Conservation (phyloP, 2,329 filamentous ascomycete genomes). For the Talaromyces rugulosus region DNA sequence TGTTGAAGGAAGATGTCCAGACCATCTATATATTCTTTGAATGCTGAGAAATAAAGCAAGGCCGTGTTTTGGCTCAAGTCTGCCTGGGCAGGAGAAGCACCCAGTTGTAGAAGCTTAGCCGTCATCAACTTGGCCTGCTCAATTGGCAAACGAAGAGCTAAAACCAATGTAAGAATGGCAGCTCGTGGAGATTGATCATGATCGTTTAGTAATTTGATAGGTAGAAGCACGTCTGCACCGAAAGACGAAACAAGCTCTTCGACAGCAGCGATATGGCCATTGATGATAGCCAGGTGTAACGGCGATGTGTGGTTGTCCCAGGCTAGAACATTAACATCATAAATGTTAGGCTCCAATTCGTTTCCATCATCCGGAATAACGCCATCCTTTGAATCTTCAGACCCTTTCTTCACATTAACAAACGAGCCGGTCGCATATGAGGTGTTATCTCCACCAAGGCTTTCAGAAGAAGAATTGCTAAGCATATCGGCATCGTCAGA, state of each 20-base stretch:
- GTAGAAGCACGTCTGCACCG: conserved; percentile 71
- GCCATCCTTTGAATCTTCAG: conserved; percentile 27
- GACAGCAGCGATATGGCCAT: conserved; percentile 66
- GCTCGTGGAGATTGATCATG: conserved; percentile 41
- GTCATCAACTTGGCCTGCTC: conserved; percentile 64
- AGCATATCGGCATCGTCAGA: conserved; percentile 31
- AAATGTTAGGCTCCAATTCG: conserved; percentile 70
- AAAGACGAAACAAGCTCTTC: conserved; percentile 66
- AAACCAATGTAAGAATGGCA: conserved; percentile 65
- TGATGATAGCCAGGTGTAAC: conserved; percentile 72
- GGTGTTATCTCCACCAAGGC: conserved; percentile 40
- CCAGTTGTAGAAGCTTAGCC: conserved; percentile 61
- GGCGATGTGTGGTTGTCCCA: conserved; percentile 75
- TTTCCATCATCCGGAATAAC: conserved; percentile 51
- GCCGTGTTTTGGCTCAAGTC: conserved; percentile 62
- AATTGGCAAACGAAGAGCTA: conserved; percentile 62
- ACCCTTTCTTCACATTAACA: conserved; percentile 51
- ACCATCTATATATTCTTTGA: conserved; percentile 40
- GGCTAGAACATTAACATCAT: conserved; percentile 70
- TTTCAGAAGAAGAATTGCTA: conserved; percentile 37
- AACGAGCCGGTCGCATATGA: conserved; percentile 65
- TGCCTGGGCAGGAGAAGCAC: conserved; percentile 69
- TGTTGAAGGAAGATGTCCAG: conserved; percentile 44
- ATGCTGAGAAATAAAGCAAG: conserved; percentile 61
- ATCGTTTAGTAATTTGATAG: conserved; percentile 54